phyloP scores from a whole-genome alignment of 768 basidiomycete genomes.

The Amanita phalloides region DNA sequence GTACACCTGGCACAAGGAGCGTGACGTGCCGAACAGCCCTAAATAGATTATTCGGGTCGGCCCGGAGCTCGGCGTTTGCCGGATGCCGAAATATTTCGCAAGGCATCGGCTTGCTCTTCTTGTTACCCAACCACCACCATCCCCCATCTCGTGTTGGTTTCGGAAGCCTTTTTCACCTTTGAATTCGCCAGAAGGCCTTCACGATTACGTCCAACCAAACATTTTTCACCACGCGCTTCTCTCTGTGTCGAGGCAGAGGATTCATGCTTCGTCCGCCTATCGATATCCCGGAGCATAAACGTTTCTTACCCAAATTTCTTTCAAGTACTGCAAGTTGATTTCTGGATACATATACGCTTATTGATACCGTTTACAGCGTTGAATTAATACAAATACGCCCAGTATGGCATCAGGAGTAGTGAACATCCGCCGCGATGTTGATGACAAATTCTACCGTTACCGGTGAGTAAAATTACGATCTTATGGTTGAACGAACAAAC shows the following conservation, averaged over 20 bases:
- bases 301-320: slow-evolving; percentile 37
- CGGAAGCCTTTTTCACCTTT: neutral
- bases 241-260: slow-evolving; percentile 61
- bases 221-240: slow-evolving; percentile 23
- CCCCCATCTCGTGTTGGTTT: neutral
- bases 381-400: slow-evolving; percentile 36
- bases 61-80: slow-evolving; percentile 1
- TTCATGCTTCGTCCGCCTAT: slow-evolving; percentile 93
- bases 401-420: slow-evolving; percentile 84
- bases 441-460: slow-evolving; percentile 95
- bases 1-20: no score
- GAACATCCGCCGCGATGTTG: slow-evolving; percentile 92
- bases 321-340: slow-evolving; percentile 38
- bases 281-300: slow-evolving; percentile 59
- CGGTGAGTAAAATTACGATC: slow-evolving; percentile 34
- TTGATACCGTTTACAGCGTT: slow-evolving; percentile 35
- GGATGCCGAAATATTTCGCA: neutral
- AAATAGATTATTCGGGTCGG: neutral
- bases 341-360: neutral
- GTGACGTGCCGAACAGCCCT: neutral
- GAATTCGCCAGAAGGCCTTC: slow-evolving; percentile 19
- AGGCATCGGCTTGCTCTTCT: neutral
- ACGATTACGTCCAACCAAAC: slow-evolving; percentile 55
- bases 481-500: neutral
- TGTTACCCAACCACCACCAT: slow-evolving; percentile 5